A percentile compares a stretch with the other conserved stretches of the same genome.
These are phyloP conservation scores for Exophiala mesophila DNA, from an alignment of 2,329 filamentous ascomycete genomes.

Conservation along the genomic window DNA sequence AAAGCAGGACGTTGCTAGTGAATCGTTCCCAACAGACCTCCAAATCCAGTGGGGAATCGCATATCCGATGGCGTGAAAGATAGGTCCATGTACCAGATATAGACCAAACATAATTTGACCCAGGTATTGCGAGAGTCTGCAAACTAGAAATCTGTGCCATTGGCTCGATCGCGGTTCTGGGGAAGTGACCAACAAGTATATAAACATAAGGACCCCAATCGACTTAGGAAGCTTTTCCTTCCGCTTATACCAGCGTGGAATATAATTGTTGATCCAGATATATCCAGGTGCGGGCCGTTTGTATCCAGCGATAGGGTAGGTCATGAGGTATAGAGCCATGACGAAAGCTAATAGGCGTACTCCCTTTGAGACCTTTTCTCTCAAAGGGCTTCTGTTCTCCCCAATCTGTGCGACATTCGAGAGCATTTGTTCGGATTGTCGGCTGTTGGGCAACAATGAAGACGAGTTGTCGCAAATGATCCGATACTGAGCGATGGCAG, in stretches of 20 bases:
- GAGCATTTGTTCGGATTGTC: too few relatives aligned
- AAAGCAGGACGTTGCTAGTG: neutral
- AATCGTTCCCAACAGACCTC: neutral
- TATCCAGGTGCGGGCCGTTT: neutral
- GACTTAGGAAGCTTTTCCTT: conserved; percentile 5
- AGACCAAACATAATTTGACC: conserved; percentile 59
- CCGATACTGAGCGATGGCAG: conserved; percentile 1
- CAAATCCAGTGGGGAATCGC: conserved; percentile 4
- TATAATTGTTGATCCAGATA: neutral
- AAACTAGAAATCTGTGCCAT: conserved; percentile 47
- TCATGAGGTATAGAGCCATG: conserved; percentile 2
- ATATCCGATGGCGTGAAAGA: conserved; percentile 37
- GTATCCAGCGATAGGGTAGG: conserved; percentile 3
- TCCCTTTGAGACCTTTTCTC: too few relatives aligned
- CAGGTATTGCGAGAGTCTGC: conserved; percentile 55
- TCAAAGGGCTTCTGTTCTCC: too few relatives aligned
- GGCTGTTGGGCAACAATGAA: too few relatives aligned
- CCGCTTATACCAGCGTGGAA: neutral
- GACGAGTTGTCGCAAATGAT: neutral
- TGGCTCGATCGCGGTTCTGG: neutral
- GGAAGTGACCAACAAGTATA: neutral
- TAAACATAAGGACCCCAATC: conserved; percentile 3
- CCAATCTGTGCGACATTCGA: too few relatives aligned
- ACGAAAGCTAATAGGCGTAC: neutral
- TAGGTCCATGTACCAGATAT: conserved; percentile 61